Evolutionary conservation across 306 rosid species (phyloP).

Genomic region (Ormosia emarginata): DNA sequence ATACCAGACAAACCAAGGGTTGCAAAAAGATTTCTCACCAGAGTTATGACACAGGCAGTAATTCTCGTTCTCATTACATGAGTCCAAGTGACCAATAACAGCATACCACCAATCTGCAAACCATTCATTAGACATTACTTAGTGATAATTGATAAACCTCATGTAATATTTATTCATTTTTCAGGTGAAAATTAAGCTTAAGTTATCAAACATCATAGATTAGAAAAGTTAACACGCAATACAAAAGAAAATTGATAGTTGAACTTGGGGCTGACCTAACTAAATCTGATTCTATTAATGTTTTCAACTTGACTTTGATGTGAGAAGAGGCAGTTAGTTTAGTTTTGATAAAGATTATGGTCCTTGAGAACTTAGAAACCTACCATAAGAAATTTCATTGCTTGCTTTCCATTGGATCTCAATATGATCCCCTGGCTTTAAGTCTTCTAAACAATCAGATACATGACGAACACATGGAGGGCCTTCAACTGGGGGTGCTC

Average conservation of each 20-base stretch:
- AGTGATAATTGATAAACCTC: background rate
- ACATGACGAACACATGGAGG: conserved; percentile 41
- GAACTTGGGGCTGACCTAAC: too few species aligned
- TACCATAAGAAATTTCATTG: conserved; percentile 52
- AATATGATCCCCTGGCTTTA: too few species aligned
- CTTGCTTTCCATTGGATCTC: conserved; percentile 66
- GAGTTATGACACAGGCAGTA: conserved; percentile 44
- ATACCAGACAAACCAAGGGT: background rate
- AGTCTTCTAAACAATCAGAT: conserved; percentile 49
- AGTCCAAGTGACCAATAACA: conserved; percentile 52
- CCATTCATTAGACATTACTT: background rate
- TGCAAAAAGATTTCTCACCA: conserved; percentile 40
- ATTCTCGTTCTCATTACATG: conserved; percentile 37
- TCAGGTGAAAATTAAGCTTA: background rate
- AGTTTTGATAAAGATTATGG: too few species aligned
- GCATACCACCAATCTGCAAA: conserved; percentile 75
- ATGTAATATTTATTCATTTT: background rate
- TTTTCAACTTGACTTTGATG: too few species aligned
- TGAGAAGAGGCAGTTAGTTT: too few species aligned
- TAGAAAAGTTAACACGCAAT: too few species aligned
- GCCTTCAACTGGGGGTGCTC: conserved; percentile 44
- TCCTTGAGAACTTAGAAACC: background rate
- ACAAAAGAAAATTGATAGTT: too few species aligned
- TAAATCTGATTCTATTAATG: too few species aligned
- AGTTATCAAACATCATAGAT: background rate